Evolutionary conservation across 1,284 basidiomycete genomes (phyloP).

Genomic region (Boletus semigastroideus): DNA sequence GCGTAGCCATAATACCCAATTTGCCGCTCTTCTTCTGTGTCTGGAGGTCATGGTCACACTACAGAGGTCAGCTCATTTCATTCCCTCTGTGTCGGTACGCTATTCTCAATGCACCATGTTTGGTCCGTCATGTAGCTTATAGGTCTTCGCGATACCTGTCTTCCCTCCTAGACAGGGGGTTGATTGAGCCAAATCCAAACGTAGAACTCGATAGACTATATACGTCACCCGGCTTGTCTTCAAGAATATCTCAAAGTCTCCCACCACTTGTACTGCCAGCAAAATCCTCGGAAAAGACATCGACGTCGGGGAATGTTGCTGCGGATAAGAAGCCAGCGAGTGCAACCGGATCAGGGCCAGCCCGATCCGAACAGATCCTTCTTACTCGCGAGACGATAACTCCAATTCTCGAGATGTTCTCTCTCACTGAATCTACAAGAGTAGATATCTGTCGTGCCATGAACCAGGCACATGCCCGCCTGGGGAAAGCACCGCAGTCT

Average conservation of each 20-base stretch:
- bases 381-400: slow-evolving; percentile 57
- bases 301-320: background rate
- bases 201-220: slow-evolving; percentile 60
- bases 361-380: slow-evolving; percentile 29
- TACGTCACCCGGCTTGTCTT: slow-evolving; percentile 17
- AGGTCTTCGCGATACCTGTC: slow-evolving; percentile 69
- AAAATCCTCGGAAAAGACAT: slow-evolving; percentile 12
- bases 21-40: slow-evolving; percentile 81
- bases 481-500: slow-evolving; percentile 9
- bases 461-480: slow-evolving; percentile 48
- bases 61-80: slow-evolving; percentile 50
- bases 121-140: slow-evolving; percentile 50
- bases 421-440: slow-evolving; percentile 44
- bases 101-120: background rate
- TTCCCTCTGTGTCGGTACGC: background rate
- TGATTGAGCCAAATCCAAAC: slow-evolving; percentile 56
- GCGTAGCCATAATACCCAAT: slow-evolving; percentile 73
- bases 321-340: background rate
- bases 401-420: slow-evolving; percentile 46
- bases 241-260: background rate
- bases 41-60: slow-evolving; percentile 83
- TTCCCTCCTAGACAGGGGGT: slow-evolving; percentile 52
- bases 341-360: slow-evolving; percentile 1
- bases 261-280: background rate
- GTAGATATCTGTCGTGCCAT: slow-evolving; percentile 63